A percentile compares a stretch with the other conserved stretches of the same genome.
Conservation (phyloP, 139 green algal species). For the Tetradesmus obliquus region DNA sequence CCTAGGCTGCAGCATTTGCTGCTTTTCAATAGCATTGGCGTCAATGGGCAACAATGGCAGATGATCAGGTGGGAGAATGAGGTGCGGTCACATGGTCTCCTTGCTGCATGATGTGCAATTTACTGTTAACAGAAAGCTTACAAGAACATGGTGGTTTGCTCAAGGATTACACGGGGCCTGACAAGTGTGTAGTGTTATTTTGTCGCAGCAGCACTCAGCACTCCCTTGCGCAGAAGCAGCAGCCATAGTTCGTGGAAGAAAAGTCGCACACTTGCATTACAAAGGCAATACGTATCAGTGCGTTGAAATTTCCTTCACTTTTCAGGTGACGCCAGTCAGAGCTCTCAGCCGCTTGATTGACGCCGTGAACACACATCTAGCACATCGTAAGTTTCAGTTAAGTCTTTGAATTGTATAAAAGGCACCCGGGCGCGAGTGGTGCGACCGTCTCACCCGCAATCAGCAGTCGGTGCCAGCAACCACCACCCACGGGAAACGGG, state of each 20-base stretch:
- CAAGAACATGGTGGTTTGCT: neutral
- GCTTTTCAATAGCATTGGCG: neutral
- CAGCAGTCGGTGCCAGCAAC: neutral
- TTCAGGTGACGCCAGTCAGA: neutral
- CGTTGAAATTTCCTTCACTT: too few relatives aligned
- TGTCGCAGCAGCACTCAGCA: neutral
- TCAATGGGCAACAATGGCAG: neutral
- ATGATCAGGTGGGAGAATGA: neutral
- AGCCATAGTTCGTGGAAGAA: too few relatives aligned
- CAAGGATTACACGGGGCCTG: neutral
- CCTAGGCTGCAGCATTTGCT: neutral
- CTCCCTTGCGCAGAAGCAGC: neutral
- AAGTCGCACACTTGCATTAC: too few relatives aligned
- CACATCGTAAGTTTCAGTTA: too few relatives aligned
- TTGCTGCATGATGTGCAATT: neutral
- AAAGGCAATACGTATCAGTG: too few relatives aligned
- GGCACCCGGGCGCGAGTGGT: neutral
- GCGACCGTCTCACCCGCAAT: neutral
- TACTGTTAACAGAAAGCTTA: neutral
- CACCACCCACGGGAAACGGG: neutral
- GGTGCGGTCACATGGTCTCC: neutral
- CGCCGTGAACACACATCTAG: neutral
- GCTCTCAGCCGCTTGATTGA: neutral
- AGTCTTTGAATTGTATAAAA: too few relatives aligned
- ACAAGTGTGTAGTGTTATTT: neutral